Evolutionary conservation across 2,329 filamentous ascomycete genomes (phyloP), one percentile per base, ranked within the genome.

Genomic region (Daldinia sp.): DNA sequence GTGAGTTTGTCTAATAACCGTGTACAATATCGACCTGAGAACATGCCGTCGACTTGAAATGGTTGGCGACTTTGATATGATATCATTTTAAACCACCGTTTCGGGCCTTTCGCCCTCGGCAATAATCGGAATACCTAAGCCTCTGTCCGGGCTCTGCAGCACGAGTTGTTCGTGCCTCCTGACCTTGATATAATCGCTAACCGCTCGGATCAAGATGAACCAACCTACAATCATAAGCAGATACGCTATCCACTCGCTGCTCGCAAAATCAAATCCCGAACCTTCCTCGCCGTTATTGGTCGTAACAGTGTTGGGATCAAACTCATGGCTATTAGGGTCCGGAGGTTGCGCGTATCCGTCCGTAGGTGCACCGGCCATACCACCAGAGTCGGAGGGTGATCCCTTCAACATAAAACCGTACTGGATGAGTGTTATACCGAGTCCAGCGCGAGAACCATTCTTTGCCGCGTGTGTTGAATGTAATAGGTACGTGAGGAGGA

Each of bases 391-490:
- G 33, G 83, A 82, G 61, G 80, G 81, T 33, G 85, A 82, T 51
- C 88, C 88, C 78, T 94, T 96, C 93, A 98, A 97, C 74, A 93
- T 94, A 81, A 99, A 98, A 35, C 96, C 96, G 77, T 97, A 98
- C 79, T 98, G 95, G 54, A 99, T 94, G 10, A 99, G 87, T 0
- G 94, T 98, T 74, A 99, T 93, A 68, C 96, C 96, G 57, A 99
- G 90, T 60, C 96, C 96, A 58, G 95, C 94, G 76, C 93, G 92
- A 51, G 94, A 97, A 56, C 96, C 96, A 79, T 99, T 97, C 83
- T 99, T 99, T 75, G 96, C 96, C 4, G 96, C 96, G 80, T 99
- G 96, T 6, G 95, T 97, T 33, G 96, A 98, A 85, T 99, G 96
- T 2, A 99, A 88, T 64, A 99, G 92, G 80, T 99, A 99, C 30